Evolutionary conservation across 345 rosid species (phyloP), one percentile per base, ranked within the genome.

Genomic region (Populus tremula): DNA sequence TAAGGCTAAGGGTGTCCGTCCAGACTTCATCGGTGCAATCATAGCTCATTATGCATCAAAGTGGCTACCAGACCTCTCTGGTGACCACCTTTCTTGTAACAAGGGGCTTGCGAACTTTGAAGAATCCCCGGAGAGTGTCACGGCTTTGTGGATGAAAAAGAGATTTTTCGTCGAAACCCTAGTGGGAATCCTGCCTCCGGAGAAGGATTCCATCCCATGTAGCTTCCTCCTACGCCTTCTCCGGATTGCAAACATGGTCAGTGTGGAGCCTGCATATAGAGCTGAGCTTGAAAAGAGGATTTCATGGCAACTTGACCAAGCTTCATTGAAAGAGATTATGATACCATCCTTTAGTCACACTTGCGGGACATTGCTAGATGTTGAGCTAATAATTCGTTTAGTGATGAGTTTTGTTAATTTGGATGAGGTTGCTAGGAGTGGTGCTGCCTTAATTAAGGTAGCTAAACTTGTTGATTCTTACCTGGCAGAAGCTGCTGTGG

Each of bases 291-390:
- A 95, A 85, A 86, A 73, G 73, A 83, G 91, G 85, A 81, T 91
- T 36, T 86, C 97, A 6, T 88, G 91, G 98, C 97, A 92, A 76
- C 89, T 95, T 0, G 99, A 95, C 73, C 91, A 88, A 73, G 97
- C 99, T 65, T 90, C 97, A 0, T 73, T 95, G 54, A 92, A 90
- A 76, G 99, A 95, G 84, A 50, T 95, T 12, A 82, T 95, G 99
- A 91, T 95, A 77, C 99, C 99, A 1, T 93, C 97, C 10, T 95
- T 95, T 9, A 93, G 97, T 78, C 98, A 93, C 82, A 90, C 91
- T 6, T 87, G 92, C 49, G 88, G 87, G 65, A 93, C 95, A 18
- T 71, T 95, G 78, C 86, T 95, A 0, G 99, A 95, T 25, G 89
- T 92, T 5, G 97, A 88, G 88, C 90, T 93, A 1, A 88, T 92